phyloP scores from a whole-genome alignment of 495 filamentous ascomycete genomes.

The Massariosphaeria phaeospora region DNA sequence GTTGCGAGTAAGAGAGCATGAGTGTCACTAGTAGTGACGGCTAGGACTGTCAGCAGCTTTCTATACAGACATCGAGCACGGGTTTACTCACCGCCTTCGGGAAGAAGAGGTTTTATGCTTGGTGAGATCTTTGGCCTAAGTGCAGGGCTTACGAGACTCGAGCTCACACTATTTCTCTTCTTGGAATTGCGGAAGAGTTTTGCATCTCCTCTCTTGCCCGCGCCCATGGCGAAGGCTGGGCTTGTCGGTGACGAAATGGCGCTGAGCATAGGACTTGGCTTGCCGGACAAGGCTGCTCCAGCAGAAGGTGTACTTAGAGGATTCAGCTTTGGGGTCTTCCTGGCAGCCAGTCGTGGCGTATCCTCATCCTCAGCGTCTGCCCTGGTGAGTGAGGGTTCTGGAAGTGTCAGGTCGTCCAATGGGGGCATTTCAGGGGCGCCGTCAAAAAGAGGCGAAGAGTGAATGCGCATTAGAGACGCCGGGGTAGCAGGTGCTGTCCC shows the following conservation, averaged over 20 bases:
- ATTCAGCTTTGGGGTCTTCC: conserved; percentile 39
- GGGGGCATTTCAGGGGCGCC: conserved; percentile 5
- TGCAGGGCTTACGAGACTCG: conserved; percentile 76
- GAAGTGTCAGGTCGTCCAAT: conserved; percentile 40
- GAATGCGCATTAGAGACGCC: conserved; percentile 38
- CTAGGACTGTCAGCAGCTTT: conserved; percentile 32
- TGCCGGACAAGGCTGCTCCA: conserved; percentile 14
- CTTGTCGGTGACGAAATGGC: conserved; percentile 30
- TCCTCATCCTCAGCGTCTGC: conserved; percentile 18
- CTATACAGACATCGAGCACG: conserved; percentile 15
- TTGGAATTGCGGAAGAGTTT: conserved; percentile 43
- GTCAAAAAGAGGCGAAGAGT: conserved; percentile 23
- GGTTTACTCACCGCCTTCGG: conserved; percentile 59
- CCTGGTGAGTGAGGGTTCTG: conserved; percentile 37
- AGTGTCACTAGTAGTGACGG: conserved; percentile 59
- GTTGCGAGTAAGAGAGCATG: conserved; percentile 82
- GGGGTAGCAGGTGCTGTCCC: conserved; percentile 35
- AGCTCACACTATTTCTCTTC: conserved; percentile 71
- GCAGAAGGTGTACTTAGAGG: conserved; percentile 34
- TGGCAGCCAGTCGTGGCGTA: conserved; percentile 36
- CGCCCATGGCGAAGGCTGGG: conserved; percentile 14
- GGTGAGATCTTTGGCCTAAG: conserved; percentile 90
- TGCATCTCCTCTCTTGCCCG: conserved; percentile 32
- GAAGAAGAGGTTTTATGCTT: conserved; percentile 84
- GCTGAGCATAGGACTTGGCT: conserved; percentile 28